Evolutionary conservation across 2,329 filamentous ascomycete species (phyloP), one percentile per base, ranked within the genome.

Genomic region (Alternaria dauci): DNA sequence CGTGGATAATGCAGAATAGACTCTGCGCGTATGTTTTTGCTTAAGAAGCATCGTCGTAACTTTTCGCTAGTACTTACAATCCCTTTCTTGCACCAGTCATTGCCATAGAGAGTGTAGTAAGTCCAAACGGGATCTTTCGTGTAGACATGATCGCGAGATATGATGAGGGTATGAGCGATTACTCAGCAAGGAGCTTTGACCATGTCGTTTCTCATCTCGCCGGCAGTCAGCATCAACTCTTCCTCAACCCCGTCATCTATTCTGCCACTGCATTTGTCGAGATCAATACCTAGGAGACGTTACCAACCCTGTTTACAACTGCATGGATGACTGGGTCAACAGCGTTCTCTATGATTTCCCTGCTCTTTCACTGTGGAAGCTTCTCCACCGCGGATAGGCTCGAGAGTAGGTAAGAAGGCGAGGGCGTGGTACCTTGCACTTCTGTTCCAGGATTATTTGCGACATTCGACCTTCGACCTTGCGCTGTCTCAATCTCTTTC

Each of bases 181-280:
- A 36, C 32, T 50, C 32, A 38, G 46, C 46, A 8, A 50, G 32
- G 8, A 36, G 46, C 46, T 36, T 50, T 50, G 46, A 50, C 14
- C 46, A 26, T 11, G 30, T 48, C 32, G 32, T 50, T 50, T 14
- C 11, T 25, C 20, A 4, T 25, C 14, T 42, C 46, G 25, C 23
- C 9, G 23, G 20, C 46, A 30, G 0, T 38, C 20, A 26, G 32
- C 46, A 23, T 25, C 46, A 48, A 48, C 9, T n/a, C 26, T 30
- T 20, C 46, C 3, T 50, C 46, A 34, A 36, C 34, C 20, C 46
- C 18, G 14, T 23, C 30, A 48, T 36, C 30, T 25, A 16, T 34
- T 25, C 18, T 36, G 18, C 30, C 18, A 16, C 30, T 32, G 30
- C 30, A 36, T 16, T 25, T 23, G 5, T 36, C 3, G 14, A 18